Percentiles rank a stretch among this genome's conserved stretches.
Evolutionary conservation across 805 yeast species (phyloP).

Genomic region (Candida khao-thaluensis): DNA sequence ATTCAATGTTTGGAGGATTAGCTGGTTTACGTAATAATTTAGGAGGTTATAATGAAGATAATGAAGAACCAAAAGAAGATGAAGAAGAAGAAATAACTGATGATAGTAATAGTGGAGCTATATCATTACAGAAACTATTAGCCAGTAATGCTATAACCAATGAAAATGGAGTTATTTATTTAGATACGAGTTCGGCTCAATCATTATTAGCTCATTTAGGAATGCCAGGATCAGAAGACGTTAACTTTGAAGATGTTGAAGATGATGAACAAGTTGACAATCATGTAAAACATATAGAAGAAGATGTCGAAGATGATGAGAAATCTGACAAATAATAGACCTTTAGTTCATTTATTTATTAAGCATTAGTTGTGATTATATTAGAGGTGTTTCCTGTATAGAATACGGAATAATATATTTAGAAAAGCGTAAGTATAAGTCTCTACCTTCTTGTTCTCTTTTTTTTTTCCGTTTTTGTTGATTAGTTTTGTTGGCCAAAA

Average conservation of each 20-base stretch:
- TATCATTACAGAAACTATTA: constrained; percentile 44
- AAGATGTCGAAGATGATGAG: constrained; percentile 16
- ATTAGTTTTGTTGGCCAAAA: no score
- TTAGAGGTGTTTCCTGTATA: constrained; percentile 3
- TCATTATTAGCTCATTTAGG: constrained; percentile 58
- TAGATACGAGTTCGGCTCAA: constrained; percentile 61
- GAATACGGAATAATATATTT: constrained; percentile 5
- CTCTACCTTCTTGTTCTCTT: background rate
- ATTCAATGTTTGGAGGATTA: constrained; percentile 26
- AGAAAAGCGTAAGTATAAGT: background rate
- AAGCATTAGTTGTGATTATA: constrained; percentile 4
- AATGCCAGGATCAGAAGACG: constrained; percentile 33
- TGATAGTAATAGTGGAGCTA: constrained; percentile 35
- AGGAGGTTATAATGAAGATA: constrained; percentile 33
- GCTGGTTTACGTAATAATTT: constrained; percentile 20
- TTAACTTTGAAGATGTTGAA: constrained; percentile 26
- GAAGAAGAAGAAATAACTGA: constrained; percentile 23
- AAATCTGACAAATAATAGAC: constrained; percentile 4
- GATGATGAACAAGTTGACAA: constrained; percentile 25
- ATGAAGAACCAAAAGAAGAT: constrained; percentile 23
- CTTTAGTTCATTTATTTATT: constrained; percentile 3
- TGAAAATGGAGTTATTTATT: constrained; percentile 63
- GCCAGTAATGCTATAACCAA: constrained; percentile 52
- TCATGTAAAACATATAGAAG: constrained; percentile 33
- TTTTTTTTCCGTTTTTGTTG: no score